Base-by-base conservation (phyloP, 345 rosid species). In the Murraya paniculata region DNA sequence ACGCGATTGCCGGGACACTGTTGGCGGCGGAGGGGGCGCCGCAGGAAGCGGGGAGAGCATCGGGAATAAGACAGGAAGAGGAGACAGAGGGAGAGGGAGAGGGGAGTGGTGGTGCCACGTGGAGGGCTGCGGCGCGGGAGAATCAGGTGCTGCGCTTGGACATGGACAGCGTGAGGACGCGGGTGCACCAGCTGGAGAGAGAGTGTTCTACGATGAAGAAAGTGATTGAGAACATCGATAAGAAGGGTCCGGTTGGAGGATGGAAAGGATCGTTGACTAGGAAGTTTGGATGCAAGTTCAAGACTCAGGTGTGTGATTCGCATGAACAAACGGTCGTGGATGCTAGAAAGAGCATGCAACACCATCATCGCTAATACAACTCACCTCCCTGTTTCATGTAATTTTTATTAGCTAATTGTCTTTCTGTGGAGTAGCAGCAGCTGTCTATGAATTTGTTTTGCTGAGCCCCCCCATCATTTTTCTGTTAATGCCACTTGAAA, bases 131-230 rank as follows among this genome's bases (percentile, higher is more conserved):
- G 0, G 95, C 84, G 85, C 90, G 97, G 81, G 97, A 96, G 90
- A 96, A 96, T 90, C 97, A 92, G 81, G 97, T 93, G 86, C 87
- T 96, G 68, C 90, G 94, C 65, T 85, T 96, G 71, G 99, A 96
- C 81, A 92, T 96, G 99, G 99, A 96, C 80, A 91, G 93, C 84
- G 93, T 96, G 97, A 90, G 97, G 90, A 91, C 94, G 78, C 90
- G 99, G 53, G 97, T 93, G 81, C 92, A 92, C 62, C 87, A 89
- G 81, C 88, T 96, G 58, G 99, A 96, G 83, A 86, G 88, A 66
- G 98, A 96, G 67, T 96, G 98, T 74, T 92, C 97, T 1, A 87
- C 80, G 7, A 93, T 96, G 96, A 96, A 89, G 89, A 92, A 89
- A 74, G 97, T 88, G 79, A 92, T 96, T 11, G 89, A 88, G 22